Conservation (phyloP, 148 eudicot species). For the Cornus controversa region DNA sequence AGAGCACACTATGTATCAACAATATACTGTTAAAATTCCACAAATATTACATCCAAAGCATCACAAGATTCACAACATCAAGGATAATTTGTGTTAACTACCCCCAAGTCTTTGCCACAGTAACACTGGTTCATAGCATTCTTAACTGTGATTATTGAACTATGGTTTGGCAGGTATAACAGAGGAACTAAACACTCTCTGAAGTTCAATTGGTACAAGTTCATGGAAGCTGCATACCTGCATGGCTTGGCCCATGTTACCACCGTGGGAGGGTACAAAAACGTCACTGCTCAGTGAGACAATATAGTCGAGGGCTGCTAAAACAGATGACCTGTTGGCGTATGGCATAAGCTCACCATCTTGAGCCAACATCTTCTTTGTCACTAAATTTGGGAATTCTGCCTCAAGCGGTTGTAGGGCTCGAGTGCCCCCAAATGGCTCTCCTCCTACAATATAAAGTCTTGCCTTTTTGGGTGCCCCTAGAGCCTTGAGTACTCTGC, state of each 20-base stretch:
- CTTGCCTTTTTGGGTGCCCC: conserved; percentile 62
- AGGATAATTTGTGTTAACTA: too few relatives aligned
- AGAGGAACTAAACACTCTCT: not conserved
- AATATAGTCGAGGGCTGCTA: conserved; percentile 75
- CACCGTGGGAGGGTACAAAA: conserved; percentile 77
- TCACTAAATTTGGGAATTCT: conserved; percentile 53
- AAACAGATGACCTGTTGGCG: conserved; percentile 43
- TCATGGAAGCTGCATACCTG: conserved; percentile 36
- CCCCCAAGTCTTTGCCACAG: too few relatives aligned
- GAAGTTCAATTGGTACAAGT: not conserved
- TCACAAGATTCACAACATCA: too few relatives aligned
- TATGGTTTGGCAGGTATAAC: not conserved
- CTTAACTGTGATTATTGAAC: too few relatives aligned
- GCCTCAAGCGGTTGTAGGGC: conserved; percentile 47
- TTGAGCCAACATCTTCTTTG: conserved; percentile 48
- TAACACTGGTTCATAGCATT: too few relatives aligned
- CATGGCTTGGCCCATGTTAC: conserved; percentile 77
- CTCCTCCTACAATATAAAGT: conserved; percentile 66
- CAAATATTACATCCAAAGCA: too few relatives aligned
- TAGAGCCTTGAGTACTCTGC: conserved; percentile 60
- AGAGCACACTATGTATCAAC: too few relatives aligned
- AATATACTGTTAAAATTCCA: too few relatives aligned
- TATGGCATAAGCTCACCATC: conserved; percentile 57
- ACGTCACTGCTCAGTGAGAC: conserved; percentile 76
- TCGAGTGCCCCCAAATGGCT: conserved; percentile 61